phyloP scores from a whole-genome alignment of 148 eudicot species.

The Polygonum maritimum region DNA sequence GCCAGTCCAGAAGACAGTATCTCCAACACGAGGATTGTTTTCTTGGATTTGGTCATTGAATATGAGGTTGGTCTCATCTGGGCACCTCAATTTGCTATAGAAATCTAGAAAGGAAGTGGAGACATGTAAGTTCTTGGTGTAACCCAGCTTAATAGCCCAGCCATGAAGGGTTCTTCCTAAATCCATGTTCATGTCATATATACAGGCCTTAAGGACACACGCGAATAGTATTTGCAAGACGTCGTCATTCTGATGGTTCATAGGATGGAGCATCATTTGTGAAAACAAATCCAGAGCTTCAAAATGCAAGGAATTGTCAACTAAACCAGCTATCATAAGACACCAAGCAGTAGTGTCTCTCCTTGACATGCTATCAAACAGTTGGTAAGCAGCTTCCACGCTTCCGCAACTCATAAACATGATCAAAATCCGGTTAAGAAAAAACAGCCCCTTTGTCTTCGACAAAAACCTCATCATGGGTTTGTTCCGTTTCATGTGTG shows the following conservation, averaged over 20 bases:
- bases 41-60: conserved; percentile 26
- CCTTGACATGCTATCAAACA: conserved; percentile 57
- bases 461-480: conserved; percentile 18
- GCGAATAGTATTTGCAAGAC: conserved; percentile 31
- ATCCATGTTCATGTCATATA: conserved; percentile 19
- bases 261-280: conserved; percentile 17
- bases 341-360: conserved; percentile 57
- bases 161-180: conserved; percentile 67
- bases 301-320: conserved; percentile 18
- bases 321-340: conserved; percentile 37
- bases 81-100: conserved; percentile 42
- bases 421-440: conserved; percentile 40
- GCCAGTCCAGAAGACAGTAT: conserved; percentile 53
- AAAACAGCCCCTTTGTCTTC: conserved; percentile 21
- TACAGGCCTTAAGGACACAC: conserved; percentile 64
- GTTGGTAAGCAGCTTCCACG: conserved; percentile 34
- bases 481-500: conserved; percentile 35
- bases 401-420: conserved; percentile 47
- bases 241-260: conserved; percentile 4
- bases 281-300: conserved; percentile 38
- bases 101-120: conserved; percentile 44
- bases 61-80: conserved; percentile 31
- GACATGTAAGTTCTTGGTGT: conserved; percentile 25
- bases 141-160: conserved; percentile 49
- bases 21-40: conserved; percentile 8